These are phyloP conservation scores for Phytophthora idaei DNA, from an alignment of 352 stramenopile species.

Conservation along the genomic window DNA sequence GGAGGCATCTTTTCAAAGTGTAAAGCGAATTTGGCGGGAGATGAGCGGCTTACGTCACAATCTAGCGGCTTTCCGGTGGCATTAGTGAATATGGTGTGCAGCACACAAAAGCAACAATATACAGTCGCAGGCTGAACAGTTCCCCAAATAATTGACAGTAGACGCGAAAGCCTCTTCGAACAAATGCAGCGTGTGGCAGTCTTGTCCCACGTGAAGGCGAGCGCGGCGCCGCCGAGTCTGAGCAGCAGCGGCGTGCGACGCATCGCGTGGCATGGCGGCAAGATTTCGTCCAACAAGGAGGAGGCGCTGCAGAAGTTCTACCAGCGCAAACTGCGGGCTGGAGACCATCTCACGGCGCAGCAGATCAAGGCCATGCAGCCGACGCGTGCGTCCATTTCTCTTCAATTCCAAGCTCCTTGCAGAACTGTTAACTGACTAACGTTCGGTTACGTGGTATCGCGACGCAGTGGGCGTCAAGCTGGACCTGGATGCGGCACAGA, in stretches of 20 bases:
- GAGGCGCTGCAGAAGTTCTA: conserved; percentile 88
- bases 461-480: conserved; percentile 29
- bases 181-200: conserved; percentile 53
- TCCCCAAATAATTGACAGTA: neutral
- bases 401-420: neutral
- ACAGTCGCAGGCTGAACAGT: conserved; percentile 15
- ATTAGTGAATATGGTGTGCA: conserved; percentile 1
- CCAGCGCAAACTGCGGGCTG: conserved; percentile 66
- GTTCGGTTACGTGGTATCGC: neutral
- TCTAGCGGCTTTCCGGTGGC: neutral
- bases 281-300: conserved; percentile 86
- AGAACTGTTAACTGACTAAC: conserved; percentile 6
- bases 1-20: conserved; percentile 23
- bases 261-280: conserved; percentile 81
- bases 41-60: neutral
- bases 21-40: conserved; percentile 24
- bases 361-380: conserved; percentile 57
- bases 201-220: conserved; percentile 77
- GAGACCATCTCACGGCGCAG: conserved; percentile 48
- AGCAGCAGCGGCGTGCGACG: conserved; percentile 31
- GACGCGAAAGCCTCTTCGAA: conserved; percentile 1
- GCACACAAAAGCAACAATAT: neutral
- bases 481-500: conserved; percentile 12
- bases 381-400: conserved; percentile 35
- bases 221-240: conserved; percentile 32